Percentiles rank a stretch among this genome's conserved stretches.
Evolutionary conservation across 2,329 filamentous ascomycete species (phyloP).

Genomic region (Penicillium crustosum): DNA sequence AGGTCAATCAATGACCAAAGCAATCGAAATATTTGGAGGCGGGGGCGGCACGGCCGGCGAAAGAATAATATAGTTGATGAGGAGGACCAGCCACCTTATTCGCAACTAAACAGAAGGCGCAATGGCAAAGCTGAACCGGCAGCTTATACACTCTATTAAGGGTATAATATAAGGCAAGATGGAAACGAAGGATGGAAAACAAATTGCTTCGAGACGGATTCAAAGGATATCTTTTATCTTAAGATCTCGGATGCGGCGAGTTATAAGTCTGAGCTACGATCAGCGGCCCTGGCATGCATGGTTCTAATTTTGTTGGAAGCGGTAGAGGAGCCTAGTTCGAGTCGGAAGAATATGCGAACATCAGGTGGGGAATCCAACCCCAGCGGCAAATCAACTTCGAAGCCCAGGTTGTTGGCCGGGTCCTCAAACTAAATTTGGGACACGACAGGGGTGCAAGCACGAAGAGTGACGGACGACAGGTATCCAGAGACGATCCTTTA

Average conservation of each 20-base stretch:
- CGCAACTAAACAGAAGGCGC: constrained; percentile 14
- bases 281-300: constrained; percentile 14
- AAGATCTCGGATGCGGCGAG: constrained; percentile 16
- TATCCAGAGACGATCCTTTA: constrained; percentile 1
- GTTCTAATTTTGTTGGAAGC: constrained; percentile 25
- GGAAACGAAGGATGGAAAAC: constrained; percentile 27
- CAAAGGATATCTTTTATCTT: constrained; percentile 13
- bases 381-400: constrained; percentile 15
- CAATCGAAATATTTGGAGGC: neutral
- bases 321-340: constrained; percentile 10
- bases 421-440: constrained; percentile 15
- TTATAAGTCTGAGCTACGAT: constrained; percentile 17
- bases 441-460: constrained; percentile 6
- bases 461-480: constrained; percentile 9
- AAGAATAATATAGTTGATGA: constrained; percentile 16
- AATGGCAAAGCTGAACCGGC: constrained; percentile 45
- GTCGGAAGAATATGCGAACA: constrained; percentile 14
- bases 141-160: constrained; percentile 40
- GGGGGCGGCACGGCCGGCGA: constrained; percentile 8
- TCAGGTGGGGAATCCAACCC: constrained; percentile 3
- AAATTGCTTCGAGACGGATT: constrained; percentile 6
- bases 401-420: constrained; percentile 2
- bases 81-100: constrained; percentile 17
- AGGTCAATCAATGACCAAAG: constrained; percentile 5
- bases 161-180: constrained; percentile 22